phyloP scores from a whole-genome alignment of 192 early-diverging fungal species.

The Backusella australiensis region DNA sequence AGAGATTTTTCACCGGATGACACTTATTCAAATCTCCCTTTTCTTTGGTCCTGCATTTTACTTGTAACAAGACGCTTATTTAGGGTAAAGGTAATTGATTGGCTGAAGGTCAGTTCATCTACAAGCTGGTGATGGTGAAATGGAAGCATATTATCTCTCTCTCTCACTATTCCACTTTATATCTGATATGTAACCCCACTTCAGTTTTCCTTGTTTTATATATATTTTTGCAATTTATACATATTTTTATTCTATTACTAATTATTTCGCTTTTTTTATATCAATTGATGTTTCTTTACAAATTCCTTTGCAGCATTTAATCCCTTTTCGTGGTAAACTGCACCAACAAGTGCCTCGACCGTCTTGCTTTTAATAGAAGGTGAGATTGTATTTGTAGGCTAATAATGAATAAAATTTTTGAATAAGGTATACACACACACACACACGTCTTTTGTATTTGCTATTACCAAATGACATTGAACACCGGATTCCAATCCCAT shows the following conservation, averaged over 20 bases:
- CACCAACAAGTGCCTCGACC: slow-evolving; percentile 46
- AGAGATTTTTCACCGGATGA: no score
- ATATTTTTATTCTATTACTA: slow-evolving; percentile 1
- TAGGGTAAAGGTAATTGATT: no score
- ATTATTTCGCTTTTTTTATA: background rate
- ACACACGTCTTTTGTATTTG: background rate
- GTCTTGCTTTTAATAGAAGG: slow-evolving; percentile 33
- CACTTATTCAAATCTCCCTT: no score
- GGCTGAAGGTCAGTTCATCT: no score
- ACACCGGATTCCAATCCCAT: slow-evolving; percentile 8
- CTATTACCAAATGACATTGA: slow-evolving; percentile 9
- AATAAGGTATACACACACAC: background rate
- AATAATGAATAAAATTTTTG: background rate
- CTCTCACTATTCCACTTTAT: no score
- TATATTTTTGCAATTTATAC: background rate
- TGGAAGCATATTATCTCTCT: no score
- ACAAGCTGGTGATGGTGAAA: no score
- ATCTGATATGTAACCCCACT: no score
- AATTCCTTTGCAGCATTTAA: slow-evolving; percentile 43
- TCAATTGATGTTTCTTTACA: slow-evolving; percentile 36
- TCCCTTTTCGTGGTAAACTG: slow-evolving; percentile 50
- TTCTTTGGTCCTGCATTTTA: no score
- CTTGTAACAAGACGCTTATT: no score
- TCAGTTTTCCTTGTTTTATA: background rate
- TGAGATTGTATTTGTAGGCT: slow-evolving; percentile 9